Evolutionary conservation across 1,139 yeast species (phyloP).

Genomic region (Blastobotrys serpentis): DNA sequence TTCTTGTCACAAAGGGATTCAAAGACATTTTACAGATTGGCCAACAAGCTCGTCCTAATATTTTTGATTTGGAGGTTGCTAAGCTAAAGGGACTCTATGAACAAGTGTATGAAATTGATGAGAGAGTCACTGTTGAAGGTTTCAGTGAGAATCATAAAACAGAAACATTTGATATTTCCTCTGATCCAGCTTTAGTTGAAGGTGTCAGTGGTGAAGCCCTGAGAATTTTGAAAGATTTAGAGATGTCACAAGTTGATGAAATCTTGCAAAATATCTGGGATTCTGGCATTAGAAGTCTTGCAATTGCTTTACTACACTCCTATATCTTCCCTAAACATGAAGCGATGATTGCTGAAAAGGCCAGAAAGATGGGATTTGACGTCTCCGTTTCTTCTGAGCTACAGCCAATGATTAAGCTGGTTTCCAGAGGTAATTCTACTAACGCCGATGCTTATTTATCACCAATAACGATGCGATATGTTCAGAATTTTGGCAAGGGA

Average conservation of each 20-base stretch:
- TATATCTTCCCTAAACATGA: constrained; percentile 72
- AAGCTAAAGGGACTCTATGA: constrained; percentile 63
- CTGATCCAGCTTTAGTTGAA: constrained; percentile 39
- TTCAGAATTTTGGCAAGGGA: constrained; percentile 60
- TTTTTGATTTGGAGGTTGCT: constrained; percentile 60
- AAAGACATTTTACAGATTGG: constrained; percentile 65
- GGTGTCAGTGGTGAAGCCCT: constrained; percentile 69
- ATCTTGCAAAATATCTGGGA: constrained; percentile 47
- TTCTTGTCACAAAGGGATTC: constrained; percentile 66
- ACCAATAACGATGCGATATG: constrained; percentile 65
- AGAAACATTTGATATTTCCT: constrained; percentile 31
- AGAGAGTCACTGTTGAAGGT: constrained; percentile 68
- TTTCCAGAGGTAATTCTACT: constrained; percentile 69
- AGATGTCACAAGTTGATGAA: constrained; percentile 43
- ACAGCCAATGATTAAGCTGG: constrained; percentile 71
- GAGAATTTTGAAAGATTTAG: constrained; percentile 52
- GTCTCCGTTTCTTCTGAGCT: constrained; percentile 64
- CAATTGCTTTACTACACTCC: constrained; percentile 69
- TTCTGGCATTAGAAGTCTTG: constrained; percentile 62
- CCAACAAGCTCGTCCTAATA: constrained; percentile 68
- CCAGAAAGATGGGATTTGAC: constrained; percentile 60
- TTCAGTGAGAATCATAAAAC: constrained; percentile 58
- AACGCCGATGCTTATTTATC: constrained; percentile 77
- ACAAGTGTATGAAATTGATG: constrained; percentile 64
- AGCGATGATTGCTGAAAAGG: constrained; percentile 53